Evolutionary conservation across 257 asterid genomes (phyloP), one percentile per base, ranked within the genome.

Genomic region (Nicotiana tabacum): DNA sequence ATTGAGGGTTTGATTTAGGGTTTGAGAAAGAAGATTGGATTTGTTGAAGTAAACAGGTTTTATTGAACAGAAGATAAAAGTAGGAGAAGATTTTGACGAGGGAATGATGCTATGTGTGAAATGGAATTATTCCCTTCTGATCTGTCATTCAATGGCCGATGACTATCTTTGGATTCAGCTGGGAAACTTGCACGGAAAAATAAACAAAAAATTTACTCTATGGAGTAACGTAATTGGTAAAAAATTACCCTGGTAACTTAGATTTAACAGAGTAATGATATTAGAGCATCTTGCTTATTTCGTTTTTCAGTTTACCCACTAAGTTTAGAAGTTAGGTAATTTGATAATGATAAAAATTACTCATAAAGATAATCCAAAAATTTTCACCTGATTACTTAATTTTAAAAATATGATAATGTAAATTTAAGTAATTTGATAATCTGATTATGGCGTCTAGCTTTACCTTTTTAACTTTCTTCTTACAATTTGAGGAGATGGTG

Each of bases 81-180:
- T 6, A n/a, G 46, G 74, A 6, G 78, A 55, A 32, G 27, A 57
- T 10, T 13, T 68, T 70, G 43, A 27, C 39, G n/a, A 37, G 62
- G 39, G 83, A 84, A 77, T 77, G 85, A 81, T 67, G 83, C 81
- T 37, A 48, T 18, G 0, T 53, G 35, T 16, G 12, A 4, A 24
- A 77, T 37, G 17, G 85, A 43, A 81, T 77, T 8, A 81, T 85
- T 85, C 83, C 43, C 2, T 53, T 4, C 51, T 51, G 37, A 9
- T 69, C 7, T 7, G n/a, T 39, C 6, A 48, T 57, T 33, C 11
- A 0, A 39, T 15, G 27, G 48, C 9, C 15, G 27, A 4, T 72
- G 4, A 53, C 57, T 53, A 13, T 53, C 18, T 13, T 1, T 4
- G 15, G 32, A 64, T 64, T 64, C 6, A 9, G 37, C 17, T 27